These are phyloP conservation scores for Exserohilum rostratum DNA, from an alignment of 2,329 filamentous ascomycete genomes.

Conservation along the genomic window DNA sequence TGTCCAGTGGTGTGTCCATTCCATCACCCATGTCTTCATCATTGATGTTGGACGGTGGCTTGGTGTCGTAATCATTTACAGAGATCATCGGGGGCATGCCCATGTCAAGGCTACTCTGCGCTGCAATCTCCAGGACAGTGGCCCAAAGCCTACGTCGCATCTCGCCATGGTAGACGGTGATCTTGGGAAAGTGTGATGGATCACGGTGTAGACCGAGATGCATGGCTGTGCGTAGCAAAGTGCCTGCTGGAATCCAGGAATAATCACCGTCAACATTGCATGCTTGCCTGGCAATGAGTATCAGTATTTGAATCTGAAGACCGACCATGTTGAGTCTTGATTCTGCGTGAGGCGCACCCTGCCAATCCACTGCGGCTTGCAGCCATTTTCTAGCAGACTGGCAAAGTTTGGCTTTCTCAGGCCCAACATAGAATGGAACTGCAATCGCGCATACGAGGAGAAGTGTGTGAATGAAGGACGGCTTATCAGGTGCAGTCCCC, in stretches of 20 bases:
- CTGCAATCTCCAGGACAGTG: conserved; percentile 44
- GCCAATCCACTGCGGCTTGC: conserved; percentile 62
- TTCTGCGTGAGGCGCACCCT: conserved; percentile 61
- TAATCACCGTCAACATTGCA: conserved; percentile 45
- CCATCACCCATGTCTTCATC: conserved; percentile 45
- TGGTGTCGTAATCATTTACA: conserved; percentile 46
- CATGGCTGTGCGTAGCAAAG: conserved; percentile 49
- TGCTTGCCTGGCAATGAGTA: conserved; percentile 47
- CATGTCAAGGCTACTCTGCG: conserved; percentile 47
- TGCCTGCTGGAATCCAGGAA: conserved; percentile 48
- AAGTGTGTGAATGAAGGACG: conserved; percentile 59
- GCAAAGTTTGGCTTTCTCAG: conserved; percentile 54
- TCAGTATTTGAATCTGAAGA: conserved; percentile 54
- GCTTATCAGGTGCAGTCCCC: conserved; percentile 45
- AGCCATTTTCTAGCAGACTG: conserved; percentile 56
- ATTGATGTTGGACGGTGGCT: conserved; percentile 48
- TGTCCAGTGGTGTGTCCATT: conserved; percentile 32
- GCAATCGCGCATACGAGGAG: conserved; percentile 47
- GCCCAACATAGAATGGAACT: conserved; percentile 58
- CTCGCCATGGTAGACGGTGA: conserved; percentile 46
- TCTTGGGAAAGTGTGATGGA: conserved; percentile 43
- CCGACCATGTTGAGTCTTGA: conserved; percentile 57
- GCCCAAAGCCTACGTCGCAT: conserved; percentile 45
- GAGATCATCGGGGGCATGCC: conserved; percentile 48
- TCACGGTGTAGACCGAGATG: conserved; percentile 52